Evolutionary conservation across 2,329 filamentous ascomycete genomes (phyloP).

Genomic region (Venturia oleaginea): DNA sequence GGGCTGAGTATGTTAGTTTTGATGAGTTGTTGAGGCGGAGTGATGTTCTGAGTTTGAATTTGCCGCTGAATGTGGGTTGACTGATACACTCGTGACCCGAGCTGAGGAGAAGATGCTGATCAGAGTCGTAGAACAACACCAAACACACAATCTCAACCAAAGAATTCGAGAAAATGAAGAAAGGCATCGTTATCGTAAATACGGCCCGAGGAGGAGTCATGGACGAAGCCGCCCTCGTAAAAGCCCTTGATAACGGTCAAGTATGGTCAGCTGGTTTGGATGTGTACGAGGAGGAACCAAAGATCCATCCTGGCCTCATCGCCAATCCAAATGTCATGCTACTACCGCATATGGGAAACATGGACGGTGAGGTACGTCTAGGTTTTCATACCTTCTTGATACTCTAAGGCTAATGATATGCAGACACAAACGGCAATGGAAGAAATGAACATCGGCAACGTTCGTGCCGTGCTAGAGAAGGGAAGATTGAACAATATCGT

Average conservation of each 20-base stretch:
- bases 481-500: constrained; percentile 60
- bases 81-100: not conserved
- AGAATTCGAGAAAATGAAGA: constrained; percentile 71
- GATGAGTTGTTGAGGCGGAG: constrained; percentile 61
- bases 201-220: constrained; percentile 76
- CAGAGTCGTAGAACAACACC: constrained; percentile 45
- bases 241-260: constrained; percentile 59
- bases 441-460: constrained; percentile 63
- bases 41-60: constrained; percentile 71
- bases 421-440: constrained; percentile 56
- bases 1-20: constrained; percentile 61
- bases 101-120: not conserved
- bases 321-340: constrained; percentile 63
- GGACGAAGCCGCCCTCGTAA: constrained; percentile 69
- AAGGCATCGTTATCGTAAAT: constrained; percentile 68
- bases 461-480: constrained; percentile 51
- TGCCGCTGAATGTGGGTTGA: constrained; percentile 66
- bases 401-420: not conserved
- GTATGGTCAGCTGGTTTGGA: constrained; percentile 67
- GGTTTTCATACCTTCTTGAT: not conserved
- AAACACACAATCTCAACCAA: constrained; percentile 63
- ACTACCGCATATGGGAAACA: constrained; percentile 76
- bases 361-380: constrained; percentile 53
- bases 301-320: constrained; percentile 63
- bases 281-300: constrained; percentile 75